phyloP scores from a whole-genome alignment of 495 filamentous ascomycete species.

The Aspergillus egyptiacus region DNA sequence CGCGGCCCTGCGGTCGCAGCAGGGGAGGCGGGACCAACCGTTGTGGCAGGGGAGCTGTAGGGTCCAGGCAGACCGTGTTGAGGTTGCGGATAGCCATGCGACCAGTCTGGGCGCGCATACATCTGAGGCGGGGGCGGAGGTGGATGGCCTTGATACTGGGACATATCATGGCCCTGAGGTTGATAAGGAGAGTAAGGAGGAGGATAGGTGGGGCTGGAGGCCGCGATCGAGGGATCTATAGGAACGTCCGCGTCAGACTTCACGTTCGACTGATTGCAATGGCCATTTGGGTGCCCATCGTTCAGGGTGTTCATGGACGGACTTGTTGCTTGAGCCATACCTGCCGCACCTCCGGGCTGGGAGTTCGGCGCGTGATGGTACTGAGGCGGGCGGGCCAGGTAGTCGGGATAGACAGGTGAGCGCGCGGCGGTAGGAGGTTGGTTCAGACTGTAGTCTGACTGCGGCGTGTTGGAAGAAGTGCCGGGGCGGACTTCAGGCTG shows the following conservation, averaged over 20 bases:
- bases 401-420: slow-evolving; percentile 74
- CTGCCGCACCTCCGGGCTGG: slow-evolving; percentile 69
- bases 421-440: slow-evolving; percentile 66
- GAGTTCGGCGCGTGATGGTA: slow-evolving; percentile 69
- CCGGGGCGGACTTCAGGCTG: slow-evolving; percentile 73
- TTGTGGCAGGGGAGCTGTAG: slow-evolving; percentile 56
- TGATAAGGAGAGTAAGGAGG: slow-evolving; percentile 82
- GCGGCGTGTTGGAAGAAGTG: slow-evolving; percentile 70
- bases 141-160: slow-evolving; percentile 55
- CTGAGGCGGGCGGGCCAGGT: slow-evolving; percentile 53
- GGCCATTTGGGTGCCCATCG: slow-evolving; percentile 63
- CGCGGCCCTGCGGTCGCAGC: slow-evolving; percentile 56
- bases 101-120: slow-evolving; percentile 82
- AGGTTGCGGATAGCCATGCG: slow-evolving; percentile 62
- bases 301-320: slow-evolving; percentile 79
- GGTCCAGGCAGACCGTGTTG: slow-evolving; percentile 56
- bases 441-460: slow-evolving; percentile 80
- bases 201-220: slow-evolving; percentile 85
- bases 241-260: slow-evolving; percentile 94
- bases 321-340: slow-evolving; percentile 98
- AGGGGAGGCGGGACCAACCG: slow-evolving; percentile 53
- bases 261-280: slow-evolving; percentile 57
- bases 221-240: slow-evolving; percentile 98
- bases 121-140: slow-evolving; percentile 54
- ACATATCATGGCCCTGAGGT: slow-evolving; percentile 73